Base-by-base conservation (phyloP, 176 grass and related monocot species). In the Phragmites australis region DNA sequence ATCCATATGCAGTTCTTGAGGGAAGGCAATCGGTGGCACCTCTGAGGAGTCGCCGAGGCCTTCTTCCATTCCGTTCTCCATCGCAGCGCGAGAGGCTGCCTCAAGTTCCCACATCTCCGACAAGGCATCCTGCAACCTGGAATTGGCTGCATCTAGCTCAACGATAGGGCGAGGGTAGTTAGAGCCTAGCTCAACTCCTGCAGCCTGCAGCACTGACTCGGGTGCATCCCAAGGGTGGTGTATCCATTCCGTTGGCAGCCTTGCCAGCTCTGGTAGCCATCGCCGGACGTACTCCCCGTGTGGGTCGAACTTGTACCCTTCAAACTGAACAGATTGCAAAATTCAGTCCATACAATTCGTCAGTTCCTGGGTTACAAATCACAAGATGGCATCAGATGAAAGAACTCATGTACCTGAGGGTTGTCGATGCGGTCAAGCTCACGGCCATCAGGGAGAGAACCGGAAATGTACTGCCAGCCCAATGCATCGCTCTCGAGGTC, bases 401-500 rank as follows among this genome's bases (percentile, higher is more conserved):
- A 23, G 76, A 84, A 58, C 70, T 63, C 34, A 57, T 91, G 73
- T 76, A 97, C 94, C 94, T 98, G 84, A 75, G 96, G 96, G 61
- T 99, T 99, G 88, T 99, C 96, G 17, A 99, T 95, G 53, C 82
- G 84, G 72, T 99, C 96, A 26, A 99, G 88, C 47, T 95, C 93
- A 64, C 90, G 92, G 29, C 96, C 88, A 86, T 99, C 96, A 50
- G 96, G 96, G 48, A 99, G 88, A 29, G 90, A 81, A 26, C 96
- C 96, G 14, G 96, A 99, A 63, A 99, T 99, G 68, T 95, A 99
- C 54, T 99, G 96, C 96, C 96, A 99, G 45, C 96, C 96, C 63
- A 99, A 77, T 17, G 96, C 90, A 54, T 99, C 96, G 37, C 96
- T 99, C 85, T 99, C 96, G 19, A 99, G 96, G 84, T 99, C 96